Conservation (phyloP, 345 rosid genomes). For the Nasturtium officinale region DNA sequence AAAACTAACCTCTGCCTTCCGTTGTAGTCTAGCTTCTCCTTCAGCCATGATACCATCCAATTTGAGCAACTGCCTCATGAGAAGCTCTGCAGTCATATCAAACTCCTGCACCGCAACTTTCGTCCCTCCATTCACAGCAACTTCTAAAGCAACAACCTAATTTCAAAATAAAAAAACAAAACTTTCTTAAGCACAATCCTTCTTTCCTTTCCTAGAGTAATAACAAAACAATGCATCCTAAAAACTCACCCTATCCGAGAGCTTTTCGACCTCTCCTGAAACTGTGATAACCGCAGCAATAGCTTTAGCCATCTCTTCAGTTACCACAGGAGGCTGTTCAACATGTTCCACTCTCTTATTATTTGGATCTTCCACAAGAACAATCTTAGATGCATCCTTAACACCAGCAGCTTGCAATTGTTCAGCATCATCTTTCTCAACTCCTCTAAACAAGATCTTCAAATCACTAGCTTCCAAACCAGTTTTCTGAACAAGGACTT, state of each 20-base stretch:
- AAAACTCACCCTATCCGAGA: slow-evolving; percentile 69
- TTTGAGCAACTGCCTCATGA: slow-evolving; percentile 83
- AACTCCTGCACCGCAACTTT: slow-evolving; percentile 64
- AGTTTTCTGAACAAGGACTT: slow-evolving; percentile 50
- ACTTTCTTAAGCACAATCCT: slow-evolving; percentile 1
- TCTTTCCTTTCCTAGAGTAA: background rate
- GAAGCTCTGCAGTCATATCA: slow-evolving; percentile 68
- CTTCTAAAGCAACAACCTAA: slow-evolving; percentile 75
- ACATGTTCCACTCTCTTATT: slow-evolving; percentile 45
- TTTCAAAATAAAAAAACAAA: background rate
- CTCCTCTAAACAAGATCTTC: slow-evolving; percentile 76
- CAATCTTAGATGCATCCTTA: slow-evolving; percentile 67
- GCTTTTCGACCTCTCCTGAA: slow-evolving; percentile 66
- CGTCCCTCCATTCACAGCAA: slow-evolving; percentile 64
- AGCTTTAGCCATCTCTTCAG: slow-evolving; percentile 53
- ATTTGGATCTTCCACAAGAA: slow-evolving; percentile 51
- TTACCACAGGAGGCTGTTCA: slow-evolving; percentile 44
- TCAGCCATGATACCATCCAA: slow-evolving; percentile 80
- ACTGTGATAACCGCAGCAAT: slow-evolving; percentile 57
- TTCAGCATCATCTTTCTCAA: slow-evolving; percentile 68
- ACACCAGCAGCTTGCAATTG: slow-evolving; percentile 60
- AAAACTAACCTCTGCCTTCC: slow-evolving; percentile 83
- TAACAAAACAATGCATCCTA: background rate
- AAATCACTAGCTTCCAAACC: slow-evolving; percentile 54
- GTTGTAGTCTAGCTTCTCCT: slow-evolving; percentile 77